phyloP scores from a whole-genome alignment of 306 rosid species.

The Corylus americana region DNA sequence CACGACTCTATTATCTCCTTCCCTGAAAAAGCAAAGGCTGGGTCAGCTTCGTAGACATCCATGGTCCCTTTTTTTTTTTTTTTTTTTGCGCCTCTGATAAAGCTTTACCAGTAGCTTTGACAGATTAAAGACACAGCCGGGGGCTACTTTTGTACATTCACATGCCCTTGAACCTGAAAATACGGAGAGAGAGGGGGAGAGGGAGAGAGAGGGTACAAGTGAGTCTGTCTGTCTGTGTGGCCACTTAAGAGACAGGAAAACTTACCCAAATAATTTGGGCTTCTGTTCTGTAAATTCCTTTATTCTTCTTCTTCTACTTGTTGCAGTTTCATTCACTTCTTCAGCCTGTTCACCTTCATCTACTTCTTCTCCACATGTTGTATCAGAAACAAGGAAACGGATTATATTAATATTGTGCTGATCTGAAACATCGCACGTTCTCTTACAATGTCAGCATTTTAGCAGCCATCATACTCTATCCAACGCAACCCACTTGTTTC shows the following conservation, averaged over 20 bases:
- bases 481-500: conserved; percentile 24
- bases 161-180: conserved; percentile 15
- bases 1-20: background rate
- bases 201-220: conserved; percentile 8
- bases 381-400: background rate
- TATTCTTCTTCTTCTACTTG: conserved; percentile 1
- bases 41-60: conserved; percentile 30
- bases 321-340: background rate
- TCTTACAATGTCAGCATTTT: conserved; percentile 54
- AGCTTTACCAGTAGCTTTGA: conserved; percentile 29
- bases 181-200: background rate
- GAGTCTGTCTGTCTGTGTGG: conserved; percentile 16
- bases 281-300: conserved; percentile 43
- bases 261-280: conserved; percentile 48
- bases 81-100: conserved; percentile 33
- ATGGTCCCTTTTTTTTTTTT: background rate
- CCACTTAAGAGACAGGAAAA: conserved; percentile 54
- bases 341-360: background rate
- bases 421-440: conserved; percentile 34
- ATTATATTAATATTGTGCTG: conserved; percentile 21
- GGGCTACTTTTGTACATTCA: conserved; percentile 54
- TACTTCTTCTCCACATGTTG: conserved; percentile 11
- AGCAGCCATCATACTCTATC: conserved; percentile 29
- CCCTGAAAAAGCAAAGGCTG: conserved; percentile 37
- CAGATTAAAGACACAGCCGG: conserved; percentile 27